Conservation (phyloP, 805 yeast genomes). For the Myxozyma udenii region DNA sequence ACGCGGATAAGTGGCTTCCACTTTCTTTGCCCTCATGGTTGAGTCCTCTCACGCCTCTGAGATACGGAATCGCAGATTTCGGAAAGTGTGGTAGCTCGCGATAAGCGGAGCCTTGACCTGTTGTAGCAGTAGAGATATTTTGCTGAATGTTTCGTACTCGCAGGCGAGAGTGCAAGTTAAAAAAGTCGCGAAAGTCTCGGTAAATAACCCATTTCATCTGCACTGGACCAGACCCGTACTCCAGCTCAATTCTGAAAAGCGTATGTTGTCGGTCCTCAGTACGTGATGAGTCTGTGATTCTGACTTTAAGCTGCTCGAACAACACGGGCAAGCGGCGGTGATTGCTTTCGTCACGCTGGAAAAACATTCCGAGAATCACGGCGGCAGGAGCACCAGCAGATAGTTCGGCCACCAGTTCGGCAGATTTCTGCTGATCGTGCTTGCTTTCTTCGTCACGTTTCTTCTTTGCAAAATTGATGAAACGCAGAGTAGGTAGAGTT, state of each 20-base stretch:
- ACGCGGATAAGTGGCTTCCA: conserved; percentile 21
- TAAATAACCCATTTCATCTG: conserved; percentile 76
- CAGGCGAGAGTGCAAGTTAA: conserved; percentile 66
- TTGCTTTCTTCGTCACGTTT: conserved; percentile 23
- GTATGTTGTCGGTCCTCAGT: conserved; percentile 43
- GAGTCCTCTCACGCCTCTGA: conserved; percentile 27
- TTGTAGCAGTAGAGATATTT: conserved; percentile 16
- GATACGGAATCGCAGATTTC: conserved; percentile 32
- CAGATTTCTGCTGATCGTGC: conserved; percentile 34
- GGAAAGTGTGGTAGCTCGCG: conserved; percentile 47
- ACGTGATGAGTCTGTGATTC: conserved; percentile 43
- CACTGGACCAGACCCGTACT: conserved; percentile 83
- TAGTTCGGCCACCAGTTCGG: conserved; percentile 50
- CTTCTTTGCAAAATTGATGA: conserved; percentile 27
- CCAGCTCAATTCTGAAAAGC: conserved; percentile 66
- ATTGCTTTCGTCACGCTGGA: conserved; percentile 63
- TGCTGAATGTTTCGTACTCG: conserved; percentile 48
- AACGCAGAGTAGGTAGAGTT: conserved; percentile 12
- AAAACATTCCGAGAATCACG: conserved; percentile 66
- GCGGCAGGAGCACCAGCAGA: conserved; percentile 71
- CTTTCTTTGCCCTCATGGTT: conserved; percentile 8
- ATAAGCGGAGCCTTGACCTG: conserved; percentile 31
- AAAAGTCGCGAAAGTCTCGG: conserved; percentile 67
- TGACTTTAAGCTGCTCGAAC: conserved; percentile 66
- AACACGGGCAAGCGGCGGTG: conserved; percentile 74